Base-by-base conservation (phyloP, 2,329 filamentous ascomycete genomes). In the Fusarium fracticaudum region DNA sequence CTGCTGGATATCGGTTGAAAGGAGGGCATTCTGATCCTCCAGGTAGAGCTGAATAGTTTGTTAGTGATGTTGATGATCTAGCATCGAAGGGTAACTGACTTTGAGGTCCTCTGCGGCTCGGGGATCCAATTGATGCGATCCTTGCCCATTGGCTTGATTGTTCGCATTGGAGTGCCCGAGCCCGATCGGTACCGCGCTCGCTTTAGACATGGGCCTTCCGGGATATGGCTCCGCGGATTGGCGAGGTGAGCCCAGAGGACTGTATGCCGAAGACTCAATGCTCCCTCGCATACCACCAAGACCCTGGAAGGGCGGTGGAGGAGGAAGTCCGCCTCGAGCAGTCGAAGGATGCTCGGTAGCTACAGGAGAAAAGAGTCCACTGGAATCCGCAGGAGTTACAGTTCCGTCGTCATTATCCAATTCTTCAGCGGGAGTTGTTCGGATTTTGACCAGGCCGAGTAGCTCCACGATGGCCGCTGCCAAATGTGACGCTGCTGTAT, bases 401-500 rank as follows among this genome's bases (percentile, higher is more conserved):
- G 87, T 88, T 59, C 88, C 90, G 60, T 94, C 92, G 58, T 94
- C 92, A 29, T 93, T 90, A 61, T 94, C 92, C n/a, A 96, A 84
- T 78, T 97, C 94, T 51, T 90, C 90, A 4, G 88, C 87, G 5
- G 93, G 91, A 0, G 94, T 96, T 14, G 91, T 87, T 38, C 93
- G 90, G 74, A 98, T 94, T 84, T 97, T 98, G 78, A 94, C 95
- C 10, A 90, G 86, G 55, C 94, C 92, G 60, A 98, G 87, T 20
- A 98, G 88, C 77, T 98, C 95, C 26, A 99, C 91, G 31, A 98
- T 88, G 5, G 95, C 91, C 9, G 93, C 91, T 4, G 94, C 94
- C 41, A 98, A 87, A 83, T 99, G 95, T 31, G 94, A 96, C 13
- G 96, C 95, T 5, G 96, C 96, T 8, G 96, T 96, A 81, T 99